A percentile compares a stretch with the other conserved stretches of the same genome.
phyloP scores from a whole-genome alignment of 176 grass and related monocot genomes.

The Tuctoria greenei region DNA sequence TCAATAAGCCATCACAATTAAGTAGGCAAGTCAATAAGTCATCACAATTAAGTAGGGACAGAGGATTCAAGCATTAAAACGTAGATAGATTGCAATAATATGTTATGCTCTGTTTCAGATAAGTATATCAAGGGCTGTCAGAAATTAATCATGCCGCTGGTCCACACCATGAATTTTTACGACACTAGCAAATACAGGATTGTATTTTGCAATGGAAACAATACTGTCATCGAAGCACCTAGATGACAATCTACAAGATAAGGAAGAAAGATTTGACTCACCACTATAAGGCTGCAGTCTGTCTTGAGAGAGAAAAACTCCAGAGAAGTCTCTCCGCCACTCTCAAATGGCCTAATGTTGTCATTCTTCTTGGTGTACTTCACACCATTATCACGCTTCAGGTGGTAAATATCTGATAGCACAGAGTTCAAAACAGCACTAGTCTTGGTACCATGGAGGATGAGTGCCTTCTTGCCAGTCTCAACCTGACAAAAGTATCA shows the following conservation, averaged over 20 bases:
- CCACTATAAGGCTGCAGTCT: slow-evolving; percentile 90
- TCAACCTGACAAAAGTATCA: slow-evolving; percentile 58
- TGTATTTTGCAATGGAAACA: background rate
- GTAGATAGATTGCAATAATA: background rate
- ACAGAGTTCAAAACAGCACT: slow-evolving; percentile 69
- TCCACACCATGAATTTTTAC: background rate
- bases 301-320: slow-evolving; percentile 95
- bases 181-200: background rate
- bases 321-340: slow-evolving; percentile 78
- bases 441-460: slow-evolving; percentile 92
- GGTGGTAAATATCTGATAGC: slow-evolving; percentile 68
- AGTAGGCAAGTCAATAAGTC: too few species aligned
- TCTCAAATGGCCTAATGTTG: slow-evolving; percentile 87
- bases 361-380: slow-evolving; percentile 91
- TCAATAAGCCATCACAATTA: background rate
- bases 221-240: background rate
- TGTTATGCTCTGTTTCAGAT: background rate
- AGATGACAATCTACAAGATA: background rate
- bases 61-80: background rate
- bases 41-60: background rate
- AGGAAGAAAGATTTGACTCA: slow-evolving; percentile 29
- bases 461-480: slow-evolving; percentile 85
- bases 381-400: slow-evolving; percentile 78
- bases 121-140: background rate
- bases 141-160: background rate